These are phyloP conservation scores for Ganoderma resinaceum DNA, from an alignment of 1,284 basidiomycete genomes.

Conservation along the genomic window DNA sequence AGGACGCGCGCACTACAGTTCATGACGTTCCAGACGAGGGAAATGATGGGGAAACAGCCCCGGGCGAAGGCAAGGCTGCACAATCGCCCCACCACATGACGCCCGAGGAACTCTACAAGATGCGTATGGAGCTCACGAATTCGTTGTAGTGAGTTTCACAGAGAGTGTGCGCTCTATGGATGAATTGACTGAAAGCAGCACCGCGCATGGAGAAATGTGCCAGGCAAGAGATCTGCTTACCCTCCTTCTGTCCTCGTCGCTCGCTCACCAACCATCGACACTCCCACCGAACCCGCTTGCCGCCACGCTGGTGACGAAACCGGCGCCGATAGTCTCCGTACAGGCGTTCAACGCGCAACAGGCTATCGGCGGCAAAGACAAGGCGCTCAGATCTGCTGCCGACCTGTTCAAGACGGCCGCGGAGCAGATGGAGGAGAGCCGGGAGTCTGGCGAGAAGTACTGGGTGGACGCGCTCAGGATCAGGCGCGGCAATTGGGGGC, in stretches of 20 bases:
- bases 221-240: conserved; percentile 73
- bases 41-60: conserved; percentile 37
- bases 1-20: conserved; percentile 35
- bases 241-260: conserved; percentile 43
- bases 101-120: conserved; percentile 73
- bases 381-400: conserved; percentile 74
- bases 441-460: conserved; percentile 69
- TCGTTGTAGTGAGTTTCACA: conserved; percentile 68
- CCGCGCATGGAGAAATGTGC: conserved; percentile 78
- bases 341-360: conserved; percentile 79
- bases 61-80: conserved; percentile 32
- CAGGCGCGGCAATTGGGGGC: conserved; percentile 75
- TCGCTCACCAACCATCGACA: conserved; percentile 29
- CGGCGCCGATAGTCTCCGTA: conserved; percentile 68
- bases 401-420: conserved; percentile 73
- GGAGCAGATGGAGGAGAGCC: conserved; percentile 67
- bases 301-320: conserved; percentile 70
- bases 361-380: conserved; percentile 78
- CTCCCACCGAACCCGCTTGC: conserved; percentile 55
- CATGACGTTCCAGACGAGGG: conserved; percentile 37
- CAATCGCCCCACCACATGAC: conserved; percentile 59
- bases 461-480: conserved; percentile 82
- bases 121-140: conserved; percentile 73
- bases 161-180: conserved; percentile 1
- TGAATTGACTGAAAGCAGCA: conserved; percentile 50